These are phyloP conservation scores for Isabelozyma rhagii DNA, from an alignment of 805 yeast species.

Conservation along the genomic window DNA sequence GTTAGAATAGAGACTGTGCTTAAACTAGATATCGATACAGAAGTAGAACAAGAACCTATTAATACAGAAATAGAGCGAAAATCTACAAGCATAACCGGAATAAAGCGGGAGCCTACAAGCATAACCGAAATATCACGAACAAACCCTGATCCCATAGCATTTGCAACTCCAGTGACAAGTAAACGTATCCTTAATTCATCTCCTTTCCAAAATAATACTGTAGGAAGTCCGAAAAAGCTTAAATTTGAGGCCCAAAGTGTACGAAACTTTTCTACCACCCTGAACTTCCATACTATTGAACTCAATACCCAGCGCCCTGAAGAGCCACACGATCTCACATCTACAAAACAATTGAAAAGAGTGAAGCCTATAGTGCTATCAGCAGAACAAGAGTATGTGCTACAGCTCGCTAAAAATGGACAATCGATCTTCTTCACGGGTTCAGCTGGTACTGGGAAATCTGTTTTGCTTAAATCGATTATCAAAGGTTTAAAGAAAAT, in stretches of 20 bases:
- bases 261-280: not conserved
- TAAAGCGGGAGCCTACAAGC: too few species aligned
- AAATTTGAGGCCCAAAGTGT: not conserved
- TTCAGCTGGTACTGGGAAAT: conserved; percentile 98
- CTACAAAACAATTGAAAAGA: conserved; percentile 12
- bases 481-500: conserved; percentile 50
- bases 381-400: conserved; percentile 62
- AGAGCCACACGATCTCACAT: not conserved
- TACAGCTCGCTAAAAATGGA: conserved; percentile 62
- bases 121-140: not conserved
- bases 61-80: too few species aligned
- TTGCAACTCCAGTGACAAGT: not conserved
- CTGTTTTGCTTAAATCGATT: conserved; percentile 69
- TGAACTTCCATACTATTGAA: not conserved
- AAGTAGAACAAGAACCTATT: too few species aligned
- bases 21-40: too few species aligned
- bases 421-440: conserved; percentile 87
- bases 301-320: not conserved
- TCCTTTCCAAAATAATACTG: not conserved
- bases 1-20: too few species aligned
- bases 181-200: not conserved
- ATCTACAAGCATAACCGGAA: too few species aligned
- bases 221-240: not conserved
- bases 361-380: conserved; percentile 38
- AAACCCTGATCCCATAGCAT: not conserved